Evolutionary conservation across 139 green algal species (phyloP).

Genomic region (Micromonas pusilla): DNA sequence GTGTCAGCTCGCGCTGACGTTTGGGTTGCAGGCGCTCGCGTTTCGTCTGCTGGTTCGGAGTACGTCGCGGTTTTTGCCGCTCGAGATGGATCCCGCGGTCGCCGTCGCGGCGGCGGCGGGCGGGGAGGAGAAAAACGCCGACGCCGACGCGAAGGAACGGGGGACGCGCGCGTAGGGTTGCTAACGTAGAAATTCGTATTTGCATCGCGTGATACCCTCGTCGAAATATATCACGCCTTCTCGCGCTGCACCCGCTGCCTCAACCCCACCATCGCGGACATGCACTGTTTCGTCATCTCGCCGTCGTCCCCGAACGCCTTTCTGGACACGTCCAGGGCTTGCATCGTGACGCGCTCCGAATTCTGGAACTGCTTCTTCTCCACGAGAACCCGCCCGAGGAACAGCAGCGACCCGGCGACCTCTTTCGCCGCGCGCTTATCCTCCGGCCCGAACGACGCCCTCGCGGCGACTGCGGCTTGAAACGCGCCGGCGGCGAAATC

Average conservation of each 20-base stretch:
- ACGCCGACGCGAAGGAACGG: background rate
- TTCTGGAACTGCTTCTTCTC: background rate
- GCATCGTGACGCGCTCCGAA: background rate
- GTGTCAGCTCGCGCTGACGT: background rate
- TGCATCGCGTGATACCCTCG: background rate
- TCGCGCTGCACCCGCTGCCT: background rate
- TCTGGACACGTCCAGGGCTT: background rate
- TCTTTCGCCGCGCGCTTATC: background rate
- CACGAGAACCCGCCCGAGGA: background rate
- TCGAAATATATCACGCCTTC: background rate
- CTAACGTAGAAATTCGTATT: background rate
- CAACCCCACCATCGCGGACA: background rate
- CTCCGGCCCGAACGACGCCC: background rate
- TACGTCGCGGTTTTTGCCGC: background rate
- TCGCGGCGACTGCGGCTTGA: background rate
- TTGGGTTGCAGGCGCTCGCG: background rate
- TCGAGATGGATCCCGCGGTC: background rate
- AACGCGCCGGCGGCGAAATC: background rate
- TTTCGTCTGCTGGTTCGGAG: background rate
- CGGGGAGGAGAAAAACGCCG: background rate
- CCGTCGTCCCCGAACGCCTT: background rate
- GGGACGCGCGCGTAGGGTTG: too few species aligned
- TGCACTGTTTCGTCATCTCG: background rate
- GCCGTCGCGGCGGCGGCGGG: background rate
- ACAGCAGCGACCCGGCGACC: constrained; percentile 9